phyloP scores from a whole-genome alignment of 306 rosid species.

The Heteromeles arbutifolia region DNA sequence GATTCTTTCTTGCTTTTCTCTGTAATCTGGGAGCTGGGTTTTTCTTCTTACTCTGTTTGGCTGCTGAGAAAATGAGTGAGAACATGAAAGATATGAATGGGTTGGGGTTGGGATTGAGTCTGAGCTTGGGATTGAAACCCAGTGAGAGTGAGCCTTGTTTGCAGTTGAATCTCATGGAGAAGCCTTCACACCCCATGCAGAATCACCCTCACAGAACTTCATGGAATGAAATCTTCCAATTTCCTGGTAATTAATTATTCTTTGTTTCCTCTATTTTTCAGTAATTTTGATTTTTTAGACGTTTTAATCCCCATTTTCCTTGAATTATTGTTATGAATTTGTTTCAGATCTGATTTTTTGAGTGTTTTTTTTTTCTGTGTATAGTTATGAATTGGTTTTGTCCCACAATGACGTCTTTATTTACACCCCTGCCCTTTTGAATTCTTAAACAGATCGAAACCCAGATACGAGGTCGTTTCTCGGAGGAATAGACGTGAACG shows the following conservation, averaged over 20 bases:
- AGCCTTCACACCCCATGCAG: slow-evolving; percentile 31
- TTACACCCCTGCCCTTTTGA: slow-evolving; percentile 9
- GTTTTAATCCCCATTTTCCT: not conserved
- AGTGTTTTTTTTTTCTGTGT: not conserved
- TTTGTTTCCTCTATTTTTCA: not conserved
- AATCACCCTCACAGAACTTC: slow-evolving; percentile 28
- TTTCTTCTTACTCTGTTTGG: not conserved
- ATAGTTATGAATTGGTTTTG: not conserved
- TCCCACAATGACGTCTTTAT: not conserved
- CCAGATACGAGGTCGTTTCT: slow-evolving; percentile 41
- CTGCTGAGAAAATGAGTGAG: slow-evolving; percentile 27
- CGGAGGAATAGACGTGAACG: slow-evolving; percentile 56
- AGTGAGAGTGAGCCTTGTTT: slow-evolving; percentile 17
- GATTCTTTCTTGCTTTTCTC: not conserved
- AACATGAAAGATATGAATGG: slow-evolving; percentile 32
- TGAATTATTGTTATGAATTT: not conserved
- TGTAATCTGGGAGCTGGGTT: not conserved
- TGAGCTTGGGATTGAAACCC: slow-evolving; percentile 46
- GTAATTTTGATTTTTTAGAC: too few relatives aligned
- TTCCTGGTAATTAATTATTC: slow-evolving; percentile 30
- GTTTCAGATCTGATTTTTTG: not conserved
- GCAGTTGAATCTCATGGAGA: slow-evolving; percentile 35
- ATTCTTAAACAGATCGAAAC: slow-evolving; percentile 35
- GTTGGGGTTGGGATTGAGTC: slow-evolving; percentile 42
- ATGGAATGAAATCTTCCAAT: slow-evolving; percentile 44